Conservation (phyloP, 2,329 filamentous ascomycete species). For the Verticillium klebahnii region DNA sequence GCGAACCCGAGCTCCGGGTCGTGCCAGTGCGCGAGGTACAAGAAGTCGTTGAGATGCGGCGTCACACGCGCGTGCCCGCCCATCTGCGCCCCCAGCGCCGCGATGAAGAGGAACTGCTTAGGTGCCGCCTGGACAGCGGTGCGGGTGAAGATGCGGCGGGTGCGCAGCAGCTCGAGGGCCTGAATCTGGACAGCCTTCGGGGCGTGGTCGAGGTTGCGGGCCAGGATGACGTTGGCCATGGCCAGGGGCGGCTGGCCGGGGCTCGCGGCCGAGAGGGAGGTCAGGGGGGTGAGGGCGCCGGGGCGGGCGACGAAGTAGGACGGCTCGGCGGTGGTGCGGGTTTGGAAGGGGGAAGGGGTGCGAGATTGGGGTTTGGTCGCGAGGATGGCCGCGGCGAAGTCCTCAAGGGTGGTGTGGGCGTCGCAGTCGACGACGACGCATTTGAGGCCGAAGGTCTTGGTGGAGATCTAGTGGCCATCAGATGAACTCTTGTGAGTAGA, state of each 20-base stretch:
- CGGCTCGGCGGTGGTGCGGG: slow-evolving; percentile 7
- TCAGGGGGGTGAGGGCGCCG: slow-evolving; percentile 15
- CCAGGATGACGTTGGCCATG: slow-evolving; percentile 80
- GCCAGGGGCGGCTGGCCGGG: slow-evolving; percentile 8
- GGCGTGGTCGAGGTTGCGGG: slow-evolving; percentile 71
- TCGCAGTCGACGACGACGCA: slow-evolving; percentile 70
- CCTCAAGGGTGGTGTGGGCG: slow-evolving; percentile 69
- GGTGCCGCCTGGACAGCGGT: slow-evolving; percentile 71
- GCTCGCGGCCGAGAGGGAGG: slow-evolving; percentile 17
- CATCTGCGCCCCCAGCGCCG: slow-evolving; percentile 53
- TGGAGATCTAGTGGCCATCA: slow-evolving; percentile 49
- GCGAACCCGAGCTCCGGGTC: slow-evolving; percentile 66
- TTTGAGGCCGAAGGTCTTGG: slow-evolving; percentile 67
- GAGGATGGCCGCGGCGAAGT: slow-evolving; percentile 71
- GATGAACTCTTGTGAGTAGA: not conserved
- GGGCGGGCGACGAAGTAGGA: slow-evolving; percentile 17
- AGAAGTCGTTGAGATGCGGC: slow-evolving; percentile 68
- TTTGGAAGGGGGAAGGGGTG: slow-evolving; percentile 18
- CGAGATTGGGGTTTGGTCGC: slow-evolving; percentile 19
- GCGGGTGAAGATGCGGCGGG: slow-evolving; percentile 70
- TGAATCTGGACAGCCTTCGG: slow-evolving; percentile 79
- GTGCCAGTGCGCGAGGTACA: slow-evolving; percentile 87
- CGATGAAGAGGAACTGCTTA: slow-evolving; percentile 74
- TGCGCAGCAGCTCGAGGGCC: slow-evolving; percentile 71
- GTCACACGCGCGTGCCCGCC: slow-evolving; percentile 46